Base-by-base conservation (phyloP, 495 filamentous ascomycete species). In the Penicillium nucicola region DNA sequence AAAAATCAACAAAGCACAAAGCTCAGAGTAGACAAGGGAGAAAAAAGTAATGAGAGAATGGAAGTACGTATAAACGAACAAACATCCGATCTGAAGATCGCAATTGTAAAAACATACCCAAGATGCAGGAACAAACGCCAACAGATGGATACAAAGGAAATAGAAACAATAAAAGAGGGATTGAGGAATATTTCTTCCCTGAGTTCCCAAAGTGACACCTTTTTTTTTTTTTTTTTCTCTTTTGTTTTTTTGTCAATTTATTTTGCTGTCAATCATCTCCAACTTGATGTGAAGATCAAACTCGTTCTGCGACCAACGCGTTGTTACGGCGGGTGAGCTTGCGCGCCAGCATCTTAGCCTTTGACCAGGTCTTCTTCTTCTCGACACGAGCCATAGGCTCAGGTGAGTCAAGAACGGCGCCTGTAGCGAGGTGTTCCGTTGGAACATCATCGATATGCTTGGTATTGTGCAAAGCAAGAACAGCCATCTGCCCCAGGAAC, bases 401-500 rank as follows among this genome's bases (percentile, higher is more conserved):
- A 4, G 56, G 51, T 0, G 47, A 42, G 13, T 28, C 25, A 28
- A 28, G 25, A 9, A 39, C 50, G 13, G 52, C 51, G 20, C 47
- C 56, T 5, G 48, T 52, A 23, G 59, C 60, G 14, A 55, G 46
- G 15, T 20, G 45, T 6, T 63, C 53, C 4, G 40, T 32, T 10
- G 50, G 42, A 4, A 52, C 18, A 13, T 65, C 56, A 5, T 65
- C 62, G 17, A 53, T 48, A 25, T 60, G 54, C 47, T 62, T 67
- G 17, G 61, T 42, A 31, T 67, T 72, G 36, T 68, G 64, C 38
- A 69, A 40, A 7, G 70, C 69, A 37, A 79, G 56, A 11, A 78
- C 65, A 12, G 66, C 71, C 63, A 80, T 68, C 48, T 79, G 76
- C 6, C 75, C 76, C 18, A 76, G 57, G 64, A 80, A 74, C 10